Evolutionary conservation across 495 filamentous ascomycete genomes (phyloP), one percentile per base, ranked within the genome.

Genomic region (Penicillium lividum): DNA sequence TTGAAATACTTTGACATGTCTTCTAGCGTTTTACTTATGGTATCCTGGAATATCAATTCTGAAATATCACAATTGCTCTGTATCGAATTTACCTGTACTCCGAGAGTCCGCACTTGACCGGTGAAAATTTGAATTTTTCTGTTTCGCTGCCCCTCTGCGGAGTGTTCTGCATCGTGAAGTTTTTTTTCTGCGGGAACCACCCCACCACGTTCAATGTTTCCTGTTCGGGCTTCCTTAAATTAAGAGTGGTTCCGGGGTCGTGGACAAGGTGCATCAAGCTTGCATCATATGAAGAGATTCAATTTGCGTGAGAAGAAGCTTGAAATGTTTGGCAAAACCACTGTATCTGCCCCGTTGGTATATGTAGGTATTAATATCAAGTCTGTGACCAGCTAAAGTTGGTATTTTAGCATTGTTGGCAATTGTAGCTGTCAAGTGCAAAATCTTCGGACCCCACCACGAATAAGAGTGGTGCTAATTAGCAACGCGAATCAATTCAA

Each of bases 41-140:
- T 22, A 22, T 22, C 2, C 1, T 22, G 22, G 22, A 22, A 22
- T 22, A 22, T 22, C 22, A 22, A 22, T 22, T 22, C 22, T 22
- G 22, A 22, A 22, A 22, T 22, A 22, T 22, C 22, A 22, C 22
- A 22, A 22, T 22, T 22, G 22, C 22, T 22, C 22, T 22, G 15
- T 10, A 44, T 44, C 40, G 9, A 33, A 33, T 33, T 33, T 2
- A 33, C 9, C 3, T 33, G 31, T 33, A 33, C 11, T 22, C 22
- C 22, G 22, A 22, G 22, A 22, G 22, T 22, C 27, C 1, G 7
- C 25, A 46, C 47, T 54, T 63, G 65, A 68, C 65, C 65, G 65
- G 67, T 68, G 67, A 68, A 60, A 62, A 58, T 47, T 63, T 57
- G 57, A 62, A 58, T 47, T 63, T 57, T 56, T 59, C 36, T 60